Evolutionary conservation across 176 grass and related monocot genomes (phyloP).

Genomic region (Cenchrus americanus): DNA sequence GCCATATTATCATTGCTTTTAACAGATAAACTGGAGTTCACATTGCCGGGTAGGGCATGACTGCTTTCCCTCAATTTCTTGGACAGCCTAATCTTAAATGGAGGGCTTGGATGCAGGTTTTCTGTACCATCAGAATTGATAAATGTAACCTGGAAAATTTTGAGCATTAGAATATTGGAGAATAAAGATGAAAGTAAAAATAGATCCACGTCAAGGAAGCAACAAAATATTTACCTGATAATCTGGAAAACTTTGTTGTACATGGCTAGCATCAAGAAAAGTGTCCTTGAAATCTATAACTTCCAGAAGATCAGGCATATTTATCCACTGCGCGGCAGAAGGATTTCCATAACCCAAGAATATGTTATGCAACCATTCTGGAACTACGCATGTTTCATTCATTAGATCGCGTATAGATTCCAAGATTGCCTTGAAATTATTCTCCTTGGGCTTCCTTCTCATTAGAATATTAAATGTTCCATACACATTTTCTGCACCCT

Average conservation of each 20-base stretch:
- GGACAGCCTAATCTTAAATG: slow-evolving; percentile 79
- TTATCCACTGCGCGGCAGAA: slow-evolving; percentile 88
- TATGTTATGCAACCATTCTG: slow-evolving; percentile 98
- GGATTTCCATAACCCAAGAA: slow-evolving; percentile 99
- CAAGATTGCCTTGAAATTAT: slow-evolving; percentile 99
- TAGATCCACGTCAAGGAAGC: neutral
- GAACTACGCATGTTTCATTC: slow-evolving; percentile 99
- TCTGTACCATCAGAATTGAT: slow-evolving; percentile 79
- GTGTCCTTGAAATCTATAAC: slow-evolving; percentile 98
- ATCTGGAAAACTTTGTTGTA: slow-evolving; percentile 78
- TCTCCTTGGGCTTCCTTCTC: slow-evolving; percentile 98
- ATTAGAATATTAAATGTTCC: slow-evolving; percentile 93
- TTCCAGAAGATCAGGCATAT: slow-evolving; percentile 91
- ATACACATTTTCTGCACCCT: slow-evolving; percentile 84
- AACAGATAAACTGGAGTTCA: slow-evolving; percentile 37
- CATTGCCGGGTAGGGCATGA: slow-evolving; percentile 79
- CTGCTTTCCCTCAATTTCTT: slow-evolving; percentile 77
- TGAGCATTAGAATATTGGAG: slow-evolving; percentile 35
- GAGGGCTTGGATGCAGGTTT: slow-evolving; percentile 64
- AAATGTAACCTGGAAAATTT: slow-evolving; percentile 83
- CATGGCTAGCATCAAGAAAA: slow-evolving; percentile 87
- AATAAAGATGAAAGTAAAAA: slow-evolving; percentile 23
- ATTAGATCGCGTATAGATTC: slow-evolving; percentile 99
- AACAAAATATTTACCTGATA: slow-evolving; percentile 69
- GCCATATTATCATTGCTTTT: slow-evolving; percentile 39